Evolutionary conservation across 2,329 filamentous ascomycete genomes (phyloP).

Genomic region (Lachnellula arida): DNA sequence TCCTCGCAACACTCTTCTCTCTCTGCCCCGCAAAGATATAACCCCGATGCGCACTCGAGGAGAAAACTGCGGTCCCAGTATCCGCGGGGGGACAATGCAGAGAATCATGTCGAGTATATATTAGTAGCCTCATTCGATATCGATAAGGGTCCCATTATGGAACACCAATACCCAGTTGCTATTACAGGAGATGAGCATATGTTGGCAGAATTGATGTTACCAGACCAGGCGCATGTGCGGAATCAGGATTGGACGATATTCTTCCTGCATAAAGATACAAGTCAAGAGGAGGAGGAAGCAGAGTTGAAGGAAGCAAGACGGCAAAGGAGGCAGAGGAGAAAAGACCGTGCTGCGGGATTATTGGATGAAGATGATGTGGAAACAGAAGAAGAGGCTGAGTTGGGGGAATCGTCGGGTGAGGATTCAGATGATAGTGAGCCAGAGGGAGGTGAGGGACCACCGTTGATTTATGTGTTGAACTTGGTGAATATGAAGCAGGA

Average conservation of each 20-base stretch:
- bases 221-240: slow-evolving; percentile 90
- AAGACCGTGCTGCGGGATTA: slow-evolving; percentile 47
- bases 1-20: slow-evolving; percentile 59
- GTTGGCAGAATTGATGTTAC: slow-evolving; percentile 96
- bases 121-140: slow-evolving; percentile 97
- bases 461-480: slow-evolving; percentile 94
- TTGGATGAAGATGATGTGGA: slow-evolving; percentile 42
- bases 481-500: slow-evolving; percentile 98
- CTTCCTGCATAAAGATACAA: slow-evolving; percentile 94
- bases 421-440: slow-evolving; percentile 57
- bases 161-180: slow-evolving; percentile 91
- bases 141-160: slow-evolving; percentile 93
- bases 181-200: slow-evolving; percentile 98
- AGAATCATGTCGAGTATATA: slow-evolving; percentile 99
- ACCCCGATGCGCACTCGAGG: slow-evolving; percentile 46
- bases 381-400: slow-evolving; percentile 39
- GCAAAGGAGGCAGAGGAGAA: slow-evolving; percentile 47
- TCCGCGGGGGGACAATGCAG: slow-evolving; percentile 59
- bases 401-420: slow-evolving; percentile 46
- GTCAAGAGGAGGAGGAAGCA: slow-evolving; percentile 73
- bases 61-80: slow-evolving; percentile 69
- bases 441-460: slow-evolving; percentile 75
- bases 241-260: slow-evolving; percentile 99
- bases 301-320: slow-evolving; percentile 55
- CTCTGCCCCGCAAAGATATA: slow-evolving; percentile 45